Base-by-base conservation (phyloP, 768 basidiomycete genomes). In the Mycena sanguinolenta region DNA sequence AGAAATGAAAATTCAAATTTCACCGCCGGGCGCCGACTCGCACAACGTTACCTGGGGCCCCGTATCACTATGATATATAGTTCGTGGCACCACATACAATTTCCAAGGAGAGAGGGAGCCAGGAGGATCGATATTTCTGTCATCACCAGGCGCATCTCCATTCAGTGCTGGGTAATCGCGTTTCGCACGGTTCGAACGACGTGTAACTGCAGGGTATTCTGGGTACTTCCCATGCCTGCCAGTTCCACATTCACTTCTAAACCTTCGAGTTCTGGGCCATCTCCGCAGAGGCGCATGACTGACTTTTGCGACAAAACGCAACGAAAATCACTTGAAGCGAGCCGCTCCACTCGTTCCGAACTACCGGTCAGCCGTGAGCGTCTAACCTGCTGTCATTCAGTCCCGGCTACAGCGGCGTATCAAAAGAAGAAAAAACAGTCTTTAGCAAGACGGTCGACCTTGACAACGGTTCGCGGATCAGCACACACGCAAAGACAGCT, bases 141-240 rank as follows among this genome's bases (percentile, higher is more conserved):
- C 21, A 34, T n/a, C n/a, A n/a, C n/a, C n/a, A 30, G 1, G 25
- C 25, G 6, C 23, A 52, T 67, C 58, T 59, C 65, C 58, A 67
- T 59, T 60, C 39, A 67, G 58, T 9, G 25, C 42, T 0, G 34
- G 9, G 25, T 46, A 46, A 46, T n/a, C 19, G 44, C 44, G 36
- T 34, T 61, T 65, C 64, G 64, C 64, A 57, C 64, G 64, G 44
- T 58, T 23, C 16, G 44, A 46, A 60, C 59, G 59, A 60, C 55
- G 13, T 23, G 10, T 30, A 44, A 50, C 49, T 19, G 8, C 23
- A 49, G 16, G 36, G 28, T 3, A 5, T 32, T 32, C 17, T 17
- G 5, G 17, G 4, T 23, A 8, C 25, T 65, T 58, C 64, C 64
- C 55, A 49, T 58, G 64, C 21, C 44, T 58, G 55, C 49, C 64